These are phyloP conservation scores for Parasitella parasitica DNA, from an alignment of 371 early-diverging fungal genomes.

Conservation along the genomic window DNA sequence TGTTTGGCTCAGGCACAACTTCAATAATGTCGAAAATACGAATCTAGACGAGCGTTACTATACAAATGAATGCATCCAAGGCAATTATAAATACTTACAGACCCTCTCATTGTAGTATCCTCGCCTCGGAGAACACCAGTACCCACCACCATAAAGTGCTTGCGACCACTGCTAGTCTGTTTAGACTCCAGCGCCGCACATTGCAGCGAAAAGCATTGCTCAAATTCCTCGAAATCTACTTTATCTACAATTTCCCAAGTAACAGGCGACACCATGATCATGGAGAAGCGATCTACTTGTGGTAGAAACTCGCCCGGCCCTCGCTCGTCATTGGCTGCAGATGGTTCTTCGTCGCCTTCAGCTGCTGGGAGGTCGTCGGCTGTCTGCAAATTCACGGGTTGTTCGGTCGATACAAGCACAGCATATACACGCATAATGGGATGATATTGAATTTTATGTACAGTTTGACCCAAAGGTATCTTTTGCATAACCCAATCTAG, in stretches of 20 bases:
- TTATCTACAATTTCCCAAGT: conserved; percentile 95
- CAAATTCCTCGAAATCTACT: conserved; percentile 79
- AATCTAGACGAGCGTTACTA: conserved; percentile 48
- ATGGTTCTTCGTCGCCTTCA: conserved; percentile 28
- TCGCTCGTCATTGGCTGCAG: conserved; percentile 18
- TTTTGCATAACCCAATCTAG: conserved; percentile 85
- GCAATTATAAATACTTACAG: conserved; percentile 48
- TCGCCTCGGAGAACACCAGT: conserved; percentile 92
- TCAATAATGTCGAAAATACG: conserved; percentile 95
- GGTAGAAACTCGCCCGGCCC: conserved; percentile 65
- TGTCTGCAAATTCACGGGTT: conserved; percentile 65
- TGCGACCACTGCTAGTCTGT: conserved; percentile 84
- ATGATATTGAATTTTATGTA: conserved; percentile 82
- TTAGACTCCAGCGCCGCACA: conserved; percentile 85
- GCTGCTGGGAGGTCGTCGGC: conserved; percentile 58
- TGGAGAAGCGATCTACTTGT: conserved; percentile 55
- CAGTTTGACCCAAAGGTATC: conserved; percentile 72
- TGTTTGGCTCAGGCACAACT: conserved; percentile 95
- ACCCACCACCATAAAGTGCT: conserved; percentile 88
- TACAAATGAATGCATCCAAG: neutral
- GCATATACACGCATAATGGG: conserved; percentile 79
- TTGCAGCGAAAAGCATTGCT: conserved; percentile 80
- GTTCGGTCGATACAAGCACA: conserved; percentile 67
- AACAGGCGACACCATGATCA: conserved; percentile 90
- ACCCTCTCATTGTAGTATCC: conserved; percentile 89